These are phyloP conservation scores for Acephala macrosclerotiorum DNA, from an alignment of 2,329 filamentous ascomycete species.

Conservation along the genomic window DNA sequence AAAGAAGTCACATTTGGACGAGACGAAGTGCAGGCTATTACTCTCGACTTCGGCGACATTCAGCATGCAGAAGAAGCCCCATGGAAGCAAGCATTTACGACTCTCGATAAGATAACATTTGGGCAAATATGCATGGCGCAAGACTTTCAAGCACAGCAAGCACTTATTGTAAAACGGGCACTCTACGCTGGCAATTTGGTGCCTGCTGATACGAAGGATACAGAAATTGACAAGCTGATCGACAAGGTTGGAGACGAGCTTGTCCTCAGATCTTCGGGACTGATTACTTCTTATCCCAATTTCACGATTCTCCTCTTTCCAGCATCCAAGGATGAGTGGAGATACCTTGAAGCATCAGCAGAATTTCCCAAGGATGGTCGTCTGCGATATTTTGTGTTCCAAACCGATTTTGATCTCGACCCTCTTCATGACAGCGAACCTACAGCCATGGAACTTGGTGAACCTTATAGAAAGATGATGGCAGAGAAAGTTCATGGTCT, in stretches of 20 bases:
- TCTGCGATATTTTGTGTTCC: constrained; percentile 39
- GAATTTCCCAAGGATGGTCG: constrained; percentile 15
- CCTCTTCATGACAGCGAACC: not conserved
- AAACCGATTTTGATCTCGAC: constrained; percentile 17
- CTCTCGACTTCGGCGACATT: constrained; percentile 34
- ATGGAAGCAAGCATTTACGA: constrained; percentile 28
- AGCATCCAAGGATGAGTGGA: constrained; percentile 39
- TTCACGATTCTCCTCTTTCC: constrained; percentile 40
- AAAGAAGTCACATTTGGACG: constrained; percentile 38
- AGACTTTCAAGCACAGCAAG: constrained; percentile 35
- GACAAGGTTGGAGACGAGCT: constrained; percentile 35
- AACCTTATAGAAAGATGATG: constrained; percentile 30
- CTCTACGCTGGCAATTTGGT: constrained; percentile 31
- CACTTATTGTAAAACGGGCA: constrained; percentile 9
- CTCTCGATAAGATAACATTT: constrained; percentile 31
- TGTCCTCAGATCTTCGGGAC: constrained; percentile 29
- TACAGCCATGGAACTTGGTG: not conserved
- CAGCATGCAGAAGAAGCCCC: constrained; percentile 11
- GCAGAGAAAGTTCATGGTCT: constrained; percentile 34
- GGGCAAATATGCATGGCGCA: constrained; percentile 36
- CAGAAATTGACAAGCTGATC: constrained; percentile 22
- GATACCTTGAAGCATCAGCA: constrained; percentile 33
- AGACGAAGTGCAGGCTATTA: constrained; percentile 19
- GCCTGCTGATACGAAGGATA: constrained; percentile 19
- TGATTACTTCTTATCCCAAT: constrained; percentile 27